Evolutionary conservation across 495 filamentous ascomycete species (phyloP).

Genomic region (Lepraria neglecta): DNA sequence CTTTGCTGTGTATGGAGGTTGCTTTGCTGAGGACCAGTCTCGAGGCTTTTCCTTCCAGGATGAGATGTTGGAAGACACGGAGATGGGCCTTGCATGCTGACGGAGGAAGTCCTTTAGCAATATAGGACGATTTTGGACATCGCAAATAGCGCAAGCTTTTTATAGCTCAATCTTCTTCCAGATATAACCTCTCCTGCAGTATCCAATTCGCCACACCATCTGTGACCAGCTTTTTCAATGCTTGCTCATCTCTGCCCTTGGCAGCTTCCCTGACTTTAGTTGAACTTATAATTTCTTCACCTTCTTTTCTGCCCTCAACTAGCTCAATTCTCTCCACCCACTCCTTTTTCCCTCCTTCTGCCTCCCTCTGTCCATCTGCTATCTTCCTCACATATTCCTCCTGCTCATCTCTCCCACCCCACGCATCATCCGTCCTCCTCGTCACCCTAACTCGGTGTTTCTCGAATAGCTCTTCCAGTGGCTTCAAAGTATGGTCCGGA

Average conservation of each 20-base stretch:
- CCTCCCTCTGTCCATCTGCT: slow-evolving; percentile 44
- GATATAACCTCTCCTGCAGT: slow-evolving; percentile 37
- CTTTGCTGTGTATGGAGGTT: background rate
- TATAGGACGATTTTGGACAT: background rate
- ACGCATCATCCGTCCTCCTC: slow-evolving; percentile 59
- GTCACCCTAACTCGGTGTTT: slow-evolving; percentile 66
- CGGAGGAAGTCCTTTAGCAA: too few relatives aligned
- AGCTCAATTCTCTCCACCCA: slow-evolving; percentile 70
- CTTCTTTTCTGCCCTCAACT: slow-evolving; percentile 52
- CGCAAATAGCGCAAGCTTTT: background rate
- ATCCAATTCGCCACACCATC: slow-evolving; percentile 56
- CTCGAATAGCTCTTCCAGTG: slow-evolving; percentile 62
- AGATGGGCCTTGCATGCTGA: background rate
- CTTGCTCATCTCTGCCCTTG: slow-evolving; percentile 44
- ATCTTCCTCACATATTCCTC: slow-evolving; percentile 50
- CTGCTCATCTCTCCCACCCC: slow-evolving; percentile 56
- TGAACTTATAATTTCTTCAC: slow-evolving; percentile 61
- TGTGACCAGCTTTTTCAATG: slow-evolving; percentile 58
- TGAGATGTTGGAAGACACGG: background rate
- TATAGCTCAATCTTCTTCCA: slow-evolving; percentile 9
- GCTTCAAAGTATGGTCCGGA: slow-evolving; percentile 44
- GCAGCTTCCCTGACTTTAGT: slow-evolving; percentile 68
- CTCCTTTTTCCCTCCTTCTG: slow-evolving; percentile 51
- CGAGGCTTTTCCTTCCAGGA: background rate
- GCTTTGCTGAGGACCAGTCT: background rate